Evolutionary conservation across 257 asterid genomes (phyloP), one percentile per base, ranked within the genome.

Genomic region (Prunella vulgaris): DNA sequence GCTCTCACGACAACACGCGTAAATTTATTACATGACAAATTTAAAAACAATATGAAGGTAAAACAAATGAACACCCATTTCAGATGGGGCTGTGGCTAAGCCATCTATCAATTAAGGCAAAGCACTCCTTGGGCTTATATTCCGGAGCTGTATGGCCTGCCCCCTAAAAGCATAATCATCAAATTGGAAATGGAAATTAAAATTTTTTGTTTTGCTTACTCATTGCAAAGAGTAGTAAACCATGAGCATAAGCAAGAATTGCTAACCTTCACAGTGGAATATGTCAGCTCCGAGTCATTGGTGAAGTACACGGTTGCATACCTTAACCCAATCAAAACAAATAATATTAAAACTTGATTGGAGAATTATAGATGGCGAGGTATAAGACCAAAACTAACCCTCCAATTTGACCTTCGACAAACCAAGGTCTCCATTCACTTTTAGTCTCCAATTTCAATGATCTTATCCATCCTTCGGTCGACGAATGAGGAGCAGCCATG

Each of bases 111-210:
- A 71, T 28, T 77, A 77, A 24, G 7, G 44, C 15, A 51, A 77
- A 8, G 17, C 77, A 66, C 25, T 77, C 13, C 40, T 1, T 0
- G 1, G 77, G 77, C 27, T 59, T 76, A 58, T n/a, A 76, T 49
- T 58, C 70, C 7, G 77, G 60, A 13, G 74, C 70, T 5, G 74
- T 76, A 65, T 76, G 80, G 3, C 80, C 80, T n/a, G 74, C 76
- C 25, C 80, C 80, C 80, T 71, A 14, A 7, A 73, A 32, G 64
- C 10, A 48, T 4, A 69, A 3, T 15, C 15, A 5, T 28, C 10
- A 18, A 14, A 48, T 48, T 7, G 12, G 8, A n/a, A 48, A 17
- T 48, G 15, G 1, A n/a, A n/a, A n/a, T n/a, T 4, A 2, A 3
- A 20, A 4, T 3, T 22, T 53, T 20, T 0, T 21, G 2, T 7